Percentiles rank a stretch among this genome's conserved stretches.
Conservation (phyloP, 2,329 filamentous ascomycete species). For the Myotisia sp. region DNA sequence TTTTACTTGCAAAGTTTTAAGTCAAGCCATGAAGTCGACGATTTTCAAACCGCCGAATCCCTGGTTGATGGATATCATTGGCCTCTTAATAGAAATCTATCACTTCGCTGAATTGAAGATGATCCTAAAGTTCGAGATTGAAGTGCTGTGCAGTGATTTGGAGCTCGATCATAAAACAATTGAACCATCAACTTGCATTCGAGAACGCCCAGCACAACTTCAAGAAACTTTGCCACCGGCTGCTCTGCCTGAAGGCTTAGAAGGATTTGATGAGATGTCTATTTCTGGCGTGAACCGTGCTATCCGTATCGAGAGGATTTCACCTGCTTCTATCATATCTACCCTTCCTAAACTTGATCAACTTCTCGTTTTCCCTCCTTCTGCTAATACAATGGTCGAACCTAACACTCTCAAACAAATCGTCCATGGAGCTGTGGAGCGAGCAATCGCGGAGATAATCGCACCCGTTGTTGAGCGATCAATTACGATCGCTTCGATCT, state of each 20-base stretch:
- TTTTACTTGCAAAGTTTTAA: slow-evolving; percentile 90
- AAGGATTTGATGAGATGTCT: slow-evolving; percentile 70
- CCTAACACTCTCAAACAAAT: slow-evolving; percentile 54
- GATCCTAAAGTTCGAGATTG: slow-evolving; percentile 96
- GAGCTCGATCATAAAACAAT: slow-evolving; percentile 86
- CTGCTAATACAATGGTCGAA: slow-evolving; percentile 63
- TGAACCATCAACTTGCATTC: slow-evolving; percentile 72
- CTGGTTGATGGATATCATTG: slow-evolving; percentile 93
- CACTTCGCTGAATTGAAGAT: slow-evolving; percentile 85
- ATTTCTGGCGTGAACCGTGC: slow-evolving; percentile 58
- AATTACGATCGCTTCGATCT: slow-evolving; percentile 94
- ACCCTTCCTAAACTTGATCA: slow-evolving; percentile 72
- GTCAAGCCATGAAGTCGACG: slow-evolving; percentile 68
- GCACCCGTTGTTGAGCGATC: slow-evolving; percentile 94
- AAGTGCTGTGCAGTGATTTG: slow-evolving; percentile 87
- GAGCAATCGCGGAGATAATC: slow-evolving; percentile 90
- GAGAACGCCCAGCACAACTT: slow-evolving; percentile 56
- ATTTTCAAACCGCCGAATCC: slow-evolving; percentile 92
- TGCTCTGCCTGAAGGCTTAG: slow-evolving; percentile 53
- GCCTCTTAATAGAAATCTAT: slow-evolving; percentile 83
- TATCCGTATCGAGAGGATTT: slow-evolving; percentile 57
- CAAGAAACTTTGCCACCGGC: slow-evolving; percentile 37
- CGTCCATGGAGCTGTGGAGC: slow-evolving; percentile 70
- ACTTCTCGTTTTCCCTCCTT: slow-evolving; percentile 62
- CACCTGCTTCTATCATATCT: slow-evolving; percentile 61